These are phyloP conservation scores for Phaeophleospora eucalypticola DNA, from an alignment of 2,329 filamentous ascomycete genomes.

Conservation along the genomic window DNA sequence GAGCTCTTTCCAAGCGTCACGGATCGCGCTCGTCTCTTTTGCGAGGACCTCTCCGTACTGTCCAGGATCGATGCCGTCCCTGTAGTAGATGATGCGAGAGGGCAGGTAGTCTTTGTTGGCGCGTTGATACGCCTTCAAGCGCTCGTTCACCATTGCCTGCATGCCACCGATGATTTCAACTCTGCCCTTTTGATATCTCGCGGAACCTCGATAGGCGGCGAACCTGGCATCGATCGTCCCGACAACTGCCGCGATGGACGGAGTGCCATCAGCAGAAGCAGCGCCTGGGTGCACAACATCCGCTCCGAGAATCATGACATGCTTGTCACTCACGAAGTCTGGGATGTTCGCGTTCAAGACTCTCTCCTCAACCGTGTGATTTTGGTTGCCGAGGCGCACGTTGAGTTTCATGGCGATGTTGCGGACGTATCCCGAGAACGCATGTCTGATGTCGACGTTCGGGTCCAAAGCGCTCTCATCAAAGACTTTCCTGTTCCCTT, in stretches of 20 bases:
- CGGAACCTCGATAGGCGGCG: constrained; percentile 34
- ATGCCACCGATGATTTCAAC: constrained; percentile 30
- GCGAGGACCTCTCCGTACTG: constrained; percentile 24
- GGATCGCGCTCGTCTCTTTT: constrained; percentile 5
- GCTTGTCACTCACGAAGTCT: constrained; percentile 13
- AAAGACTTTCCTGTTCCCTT: background rate
- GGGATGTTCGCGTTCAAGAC: background rate
- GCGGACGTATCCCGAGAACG: constrained; percentile 6
- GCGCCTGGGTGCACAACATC: constrained; percentile 45
- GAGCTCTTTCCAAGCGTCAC: background rate
- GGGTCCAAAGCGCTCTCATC: too few relatives aligned
- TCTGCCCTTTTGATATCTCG: constrained; percentile 25
- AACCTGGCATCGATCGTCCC: constrained; percentile 34
- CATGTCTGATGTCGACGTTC: too few relatives aligned
- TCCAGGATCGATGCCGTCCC: constrained; percentile 35
- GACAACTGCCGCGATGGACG: constrained; percentile 42
- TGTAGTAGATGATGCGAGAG: constrained; percentile 30
- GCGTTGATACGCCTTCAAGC: constrained; percentile 20
- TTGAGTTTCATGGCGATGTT: constrained; percentile 23
- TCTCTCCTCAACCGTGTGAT: constrained; percentile 10
- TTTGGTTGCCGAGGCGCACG: constrained; percentile 8
- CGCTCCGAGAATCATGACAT: constrained; percentile 40
- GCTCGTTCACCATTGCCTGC: constrained; percentile 27
- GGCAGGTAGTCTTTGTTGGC: constrained; percentile 34
- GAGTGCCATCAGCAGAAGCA: constrained; percentile 28